A percentile compares a stretch with the other conserved stretches of the same genome.
Evolutionary conservation across 129 eudicot species (phyloP).

Genomic region (Lactuca saligna): DNA sequence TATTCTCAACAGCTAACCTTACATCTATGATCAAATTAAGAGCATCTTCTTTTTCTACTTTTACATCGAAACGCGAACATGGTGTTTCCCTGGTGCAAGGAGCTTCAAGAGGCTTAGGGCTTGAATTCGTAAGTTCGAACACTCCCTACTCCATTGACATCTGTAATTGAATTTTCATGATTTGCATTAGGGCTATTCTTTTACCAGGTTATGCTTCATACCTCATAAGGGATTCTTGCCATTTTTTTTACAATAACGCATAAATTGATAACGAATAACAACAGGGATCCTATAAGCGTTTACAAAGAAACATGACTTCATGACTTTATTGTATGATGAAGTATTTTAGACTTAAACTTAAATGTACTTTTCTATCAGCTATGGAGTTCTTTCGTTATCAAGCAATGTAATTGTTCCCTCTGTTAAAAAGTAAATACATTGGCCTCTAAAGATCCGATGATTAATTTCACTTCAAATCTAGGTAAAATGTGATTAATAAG

Average conservation of each 20-base stretch:
- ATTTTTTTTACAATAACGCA: background rate
- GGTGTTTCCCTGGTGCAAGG: conserved; percentile 94
- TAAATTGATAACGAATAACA: background rate
- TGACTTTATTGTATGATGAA: no score
- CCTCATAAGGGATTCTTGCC: background rate
- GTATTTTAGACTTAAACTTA: no score
- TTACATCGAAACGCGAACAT: conserved; percentile 35
- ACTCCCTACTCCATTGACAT: background rate
- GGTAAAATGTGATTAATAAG: no score
- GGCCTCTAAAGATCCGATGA: no score
- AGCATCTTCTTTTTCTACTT: conserved; percentile 27
- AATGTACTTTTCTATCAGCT: background rate
- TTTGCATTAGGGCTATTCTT: background rate
- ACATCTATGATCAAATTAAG: conserved; percentile 23
- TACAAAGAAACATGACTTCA: no score
- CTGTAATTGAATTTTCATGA: background rate
- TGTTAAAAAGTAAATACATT: no score
- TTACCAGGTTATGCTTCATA: background rate
- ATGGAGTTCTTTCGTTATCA: background rate
- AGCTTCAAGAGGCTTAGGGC: conserved; percentile 96
- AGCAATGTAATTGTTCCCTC: no score
- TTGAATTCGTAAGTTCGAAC: conserved; percentile 66
- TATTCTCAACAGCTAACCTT: conserved; percentile 25
- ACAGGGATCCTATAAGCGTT: no score
- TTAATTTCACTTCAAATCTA: no score